Conservation (phyloP, 1,284 basidiomycete species). For the Fistulina hepatica region DNA sequence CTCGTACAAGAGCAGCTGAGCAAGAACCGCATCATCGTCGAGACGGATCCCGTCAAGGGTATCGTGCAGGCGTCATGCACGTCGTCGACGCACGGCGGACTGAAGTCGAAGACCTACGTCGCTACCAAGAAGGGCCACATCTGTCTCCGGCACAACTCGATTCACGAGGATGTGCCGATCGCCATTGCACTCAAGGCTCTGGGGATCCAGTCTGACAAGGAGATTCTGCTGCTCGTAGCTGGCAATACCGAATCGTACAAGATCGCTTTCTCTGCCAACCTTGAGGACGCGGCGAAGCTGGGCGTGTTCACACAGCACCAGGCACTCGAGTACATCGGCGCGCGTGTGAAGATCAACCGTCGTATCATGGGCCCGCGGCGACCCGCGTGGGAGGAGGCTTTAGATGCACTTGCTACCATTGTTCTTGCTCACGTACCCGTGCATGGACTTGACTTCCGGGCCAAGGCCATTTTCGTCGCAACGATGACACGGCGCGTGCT, state of each 20-base stretch:
- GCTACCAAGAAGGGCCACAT: constrained; percentile 90
- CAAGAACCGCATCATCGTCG: constrained; percentile 99
- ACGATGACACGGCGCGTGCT: constrained; percentile 96
- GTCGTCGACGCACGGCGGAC: constrained; percentile 93
- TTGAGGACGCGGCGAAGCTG: constrained; percentile 88
- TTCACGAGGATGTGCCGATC: constrained; percentile 95
- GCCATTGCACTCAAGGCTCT: constrained; percentile 94
- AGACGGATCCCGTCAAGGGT: constrained; percentile 85
- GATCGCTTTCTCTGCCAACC: constrained; percentile 79
- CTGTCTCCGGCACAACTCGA: constrained; percentile 96
- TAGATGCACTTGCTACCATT: constrained; percentile 94
- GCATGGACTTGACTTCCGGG: constrained; percentile 79
- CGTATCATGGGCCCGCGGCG: constrained; percentile 71
- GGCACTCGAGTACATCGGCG: constrained; percentile 93
- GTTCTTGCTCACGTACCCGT: constrained; percentile 97
- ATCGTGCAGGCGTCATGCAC: constrained; percentile 95
- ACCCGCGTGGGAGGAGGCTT: constrained; percentile 87
- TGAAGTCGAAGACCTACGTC: constrained; percentile 99
- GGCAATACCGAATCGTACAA: constrained; percentile 90
- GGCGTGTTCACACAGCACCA: constrained; percentile 91
- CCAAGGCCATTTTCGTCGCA: constrained; percentile 96
- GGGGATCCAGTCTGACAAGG: constrained; percentile 95
- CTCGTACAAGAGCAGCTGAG: constrained; percentile 97
- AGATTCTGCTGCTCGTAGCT: constrained; percentile 91
- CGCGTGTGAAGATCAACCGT: constrained; percentile 82